phyloP scores from a whole-genome alignment of 345 rosid genomes.

The Eucalyptus cloeziana region DNA sequence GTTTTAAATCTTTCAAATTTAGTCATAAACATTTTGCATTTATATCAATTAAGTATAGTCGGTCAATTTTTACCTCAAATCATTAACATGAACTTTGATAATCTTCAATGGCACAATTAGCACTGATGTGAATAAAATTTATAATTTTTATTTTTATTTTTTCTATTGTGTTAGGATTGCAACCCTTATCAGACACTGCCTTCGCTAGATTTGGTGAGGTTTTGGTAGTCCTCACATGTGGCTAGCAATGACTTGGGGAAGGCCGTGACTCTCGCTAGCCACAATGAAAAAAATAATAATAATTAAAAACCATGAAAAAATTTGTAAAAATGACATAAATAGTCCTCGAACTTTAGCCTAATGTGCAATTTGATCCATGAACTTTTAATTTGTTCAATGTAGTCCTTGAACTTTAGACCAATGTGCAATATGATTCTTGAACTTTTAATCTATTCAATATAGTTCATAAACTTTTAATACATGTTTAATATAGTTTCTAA shows the following conservation, averaged over 20 bases:
- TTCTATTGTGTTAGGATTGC: accelerated
- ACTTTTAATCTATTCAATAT: too few species aligned
- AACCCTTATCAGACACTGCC: accelerated
- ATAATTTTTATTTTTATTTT: too few species aligned
- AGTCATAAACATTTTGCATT: accelerated
- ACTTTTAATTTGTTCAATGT: too few species aligned
- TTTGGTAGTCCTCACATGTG: accelerated
- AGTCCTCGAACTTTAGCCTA: accelerated
- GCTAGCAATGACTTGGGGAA: neutral
- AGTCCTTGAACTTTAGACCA: accelerated
- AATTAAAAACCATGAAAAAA: too few species aligned
- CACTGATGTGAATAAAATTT: too few species aligned
- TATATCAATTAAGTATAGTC: accelerated
- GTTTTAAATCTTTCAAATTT: accelerated
- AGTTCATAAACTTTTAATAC: accelerated
- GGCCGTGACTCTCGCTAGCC: accelerated
- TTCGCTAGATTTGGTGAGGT: neutral
- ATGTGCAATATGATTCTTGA: accelerated
- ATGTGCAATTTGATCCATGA: accelerated
- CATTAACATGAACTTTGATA: accelerated
- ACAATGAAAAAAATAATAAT: too few species aligned
- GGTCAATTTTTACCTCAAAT: accelerated
- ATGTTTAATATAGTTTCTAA: accelerated
- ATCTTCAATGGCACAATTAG: accelerated
- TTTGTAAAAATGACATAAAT: too few species aligned